Conservation (phyloP, 148 eudicot species). For the Cornus controversa region DNA sequence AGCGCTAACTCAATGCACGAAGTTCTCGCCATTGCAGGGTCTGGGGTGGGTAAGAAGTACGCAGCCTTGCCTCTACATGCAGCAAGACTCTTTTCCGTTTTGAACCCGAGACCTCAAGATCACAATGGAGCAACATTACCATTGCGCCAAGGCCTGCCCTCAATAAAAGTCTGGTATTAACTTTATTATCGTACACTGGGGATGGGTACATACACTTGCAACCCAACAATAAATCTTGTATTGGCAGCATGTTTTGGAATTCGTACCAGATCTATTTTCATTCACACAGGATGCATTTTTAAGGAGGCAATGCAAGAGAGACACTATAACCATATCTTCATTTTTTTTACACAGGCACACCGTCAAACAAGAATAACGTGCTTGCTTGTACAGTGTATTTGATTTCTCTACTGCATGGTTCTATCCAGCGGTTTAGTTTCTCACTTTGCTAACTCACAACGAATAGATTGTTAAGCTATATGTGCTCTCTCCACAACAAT, state of each 20-base stretch:
- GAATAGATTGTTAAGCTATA: background rate
- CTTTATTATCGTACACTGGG: background rate
- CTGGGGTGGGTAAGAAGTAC: no score
- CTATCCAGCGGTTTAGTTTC: slow-evolving; percentile 3
- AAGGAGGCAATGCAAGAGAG: background rate
- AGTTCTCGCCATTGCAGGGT: no score
- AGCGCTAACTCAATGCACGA: no score
- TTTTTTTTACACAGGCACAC: background rate
- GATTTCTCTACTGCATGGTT: slow-evolving; percentile 4
- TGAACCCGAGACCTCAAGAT: no score
- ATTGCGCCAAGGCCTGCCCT: no score
- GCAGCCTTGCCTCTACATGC: no score
- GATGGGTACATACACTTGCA: background rate
- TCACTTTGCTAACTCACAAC: background rate
- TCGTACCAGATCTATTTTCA: background rate
- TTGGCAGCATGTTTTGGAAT: background rate
- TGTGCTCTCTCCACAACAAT: background rate
- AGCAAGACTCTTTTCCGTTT: no score
- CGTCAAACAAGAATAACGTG: background rate
- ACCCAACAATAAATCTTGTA: background rate
- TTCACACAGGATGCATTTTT: background rate
- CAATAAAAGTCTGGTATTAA: background rate
- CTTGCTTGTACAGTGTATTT: background rate
- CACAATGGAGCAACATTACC: no score
- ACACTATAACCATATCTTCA: background rate